These are phyloP conservation scores for Zanthoxylum bungeanum DNA, from an alignment of 345 rosid species.

Conservation along the genomic window DNA sequence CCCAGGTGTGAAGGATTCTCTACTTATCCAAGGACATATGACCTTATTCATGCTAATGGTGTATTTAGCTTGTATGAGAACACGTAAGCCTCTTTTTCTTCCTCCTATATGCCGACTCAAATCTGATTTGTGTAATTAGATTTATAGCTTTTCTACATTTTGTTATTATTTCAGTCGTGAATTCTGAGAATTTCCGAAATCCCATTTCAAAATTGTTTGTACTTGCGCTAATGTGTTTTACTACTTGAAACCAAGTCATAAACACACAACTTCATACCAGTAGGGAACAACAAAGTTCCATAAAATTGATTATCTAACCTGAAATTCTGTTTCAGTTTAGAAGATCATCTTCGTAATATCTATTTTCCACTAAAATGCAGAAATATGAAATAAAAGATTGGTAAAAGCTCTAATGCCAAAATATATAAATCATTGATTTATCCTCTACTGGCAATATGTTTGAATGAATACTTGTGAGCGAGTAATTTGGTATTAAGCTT, in stretches of 20 bases:
- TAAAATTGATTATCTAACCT: background rate
- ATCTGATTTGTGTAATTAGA: too few relatives aligned
- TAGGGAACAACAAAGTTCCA: background rate
- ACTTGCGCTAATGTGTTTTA: too few relatives aligned
- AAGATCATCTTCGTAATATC: background rate
- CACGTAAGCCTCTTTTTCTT: conserved; percentile 39
- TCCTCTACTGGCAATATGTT: background rate
- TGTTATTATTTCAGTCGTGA: too few relatives aligned
- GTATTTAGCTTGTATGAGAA: conserved; percentile 74
- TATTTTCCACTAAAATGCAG: background rate
- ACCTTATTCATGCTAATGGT: conserved; percentile 82
- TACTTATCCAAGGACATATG: conserved; percentile 95
- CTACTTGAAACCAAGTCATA: too few relatives aligned
- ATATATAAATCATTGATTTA: background rate
- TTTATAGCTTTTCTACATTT: too few relatives aligned
- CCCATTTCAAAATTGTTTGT: too few relatives aligned
- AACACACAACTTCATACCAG: background rate
- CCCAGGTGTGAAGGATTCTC: conserved; percentile 99
- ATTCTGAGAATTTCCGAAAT: too few relatives aligned
- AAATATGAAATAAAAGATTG: background rate
- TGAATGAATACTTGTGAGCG: background rate
- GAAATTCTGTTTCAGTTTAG: background rate
- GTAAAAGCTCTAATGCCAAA: background rate
- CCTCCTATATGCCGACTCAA: background rate
- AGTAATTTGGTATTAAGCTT: background rate